A percentile compares a stretch with the other conserved stretches of the same genome.
phyloP scores from a whole-genome alignment of 2,329 filamentous ascomycete genomes.

The Hymenoscyphus repandus region DNA sequence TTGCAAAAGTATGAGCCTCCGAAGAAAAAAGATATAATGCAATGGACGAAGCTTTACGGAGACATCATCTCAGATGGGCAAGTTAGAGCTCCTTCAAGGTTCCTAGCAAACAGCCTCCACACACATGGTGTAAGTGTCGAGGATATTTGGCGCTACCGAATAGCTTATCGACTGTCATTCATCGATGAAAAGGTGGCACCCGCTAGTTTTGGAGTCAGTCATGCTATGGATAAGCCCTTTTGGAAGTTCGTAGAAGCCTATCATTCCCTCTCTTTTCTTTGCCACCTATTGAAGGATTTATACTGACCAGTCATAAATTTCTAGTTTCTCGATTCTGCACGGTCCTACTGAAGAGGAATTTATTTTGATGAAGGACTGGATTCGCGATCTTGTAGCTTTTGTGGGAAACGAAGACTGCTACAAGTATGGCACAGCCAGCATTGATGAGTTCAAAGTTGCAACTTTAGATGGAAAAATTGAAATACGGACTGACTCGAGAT shows the following conservation, averaged over 20 bases:
- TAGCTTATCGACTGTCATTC: conserved; percentile 38
- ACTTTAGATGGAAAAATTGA: conserved; percentile 32
- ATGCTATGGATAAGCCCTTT: conserved; percentile 39
- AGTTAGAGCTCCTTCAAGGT: conserved; percentile 35
- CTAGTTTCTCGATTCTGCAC: conserved; percentile 36
- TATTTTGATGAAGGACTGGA: conserved; percentile 36
- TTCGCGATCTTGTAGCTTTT: conserved; percentile 35
- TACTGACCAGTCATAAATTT: background rate
- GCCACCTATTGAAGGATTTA: background rate
- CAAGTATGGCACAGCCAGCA: conserved; percentile 31
- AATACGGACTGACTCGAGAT: conserved; percentile 33
- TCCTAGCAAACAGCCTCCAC: conserved; percentile 30
- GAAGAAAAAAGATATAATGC: too few species aligned
- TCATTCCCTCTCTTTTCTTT: background rate
- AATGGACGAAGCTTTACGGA: too few species aligned
- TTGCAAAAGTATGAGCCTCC: too few species aligned
- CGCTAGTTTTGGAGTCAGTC: conserved; percentile 31
- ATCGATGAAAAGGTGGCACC: conserved; percentile 37
- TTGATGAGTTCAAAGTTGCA: conserved; percentile 34
- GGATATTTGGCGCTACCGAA: conserved; percentile 39
- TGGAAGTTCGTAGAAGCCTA: conserved; percentile 35
- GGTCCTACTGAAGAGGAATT: conserved; percentile 35
- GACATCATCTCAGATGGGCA: conserved; percentile 32
- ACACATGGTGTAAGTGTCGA: conserved; percentile 31
- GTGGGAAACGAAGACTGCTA: conserved; percentile 31